Evolutionary conservation across 2,329 filamentous ascomycete species (phyloP).

Genomic region (Ophiocordyceps camponoti-rufipedis): DNA sequence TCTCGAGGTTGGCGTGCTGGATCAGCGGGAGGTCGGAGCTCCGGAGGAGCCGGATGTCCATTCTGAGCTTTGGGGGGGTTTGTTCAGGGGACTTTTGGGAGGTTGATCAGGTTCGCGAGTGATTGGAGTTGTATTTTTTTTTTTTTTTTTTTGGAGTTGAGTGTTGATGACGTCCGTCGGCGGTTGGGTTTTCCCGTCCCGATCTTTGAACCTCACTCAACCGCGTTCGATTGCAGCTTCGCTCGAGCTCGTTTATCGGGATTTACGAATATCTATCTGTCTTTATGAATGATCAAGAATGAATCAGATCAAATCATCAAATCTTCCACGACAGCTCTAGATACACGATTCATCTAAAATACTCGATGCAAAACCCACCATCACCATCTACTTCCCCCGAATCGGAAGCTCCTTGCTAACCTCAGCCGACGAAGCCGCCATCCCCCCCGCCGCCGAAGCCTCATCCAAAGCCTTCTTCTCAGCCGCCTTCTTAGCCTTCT

Average conservation of each 20-base stretch:
- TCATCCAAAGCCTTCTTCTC: constrained; percentile 5
- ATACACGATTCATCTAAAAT: too few relatives aligned
- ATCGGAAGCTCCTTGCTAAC: constrained; percentile 8
- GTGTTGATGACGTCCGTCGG: not conserved
- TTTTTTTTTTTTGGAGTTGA: not conserved
- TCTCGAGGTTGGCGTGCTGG: constrained; percentile 96
- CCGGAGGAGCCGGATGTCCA: constrained; percentile 82
- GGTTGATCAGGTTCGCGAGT: too few relatives aligned
- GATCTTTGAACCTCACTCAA: not conserved
- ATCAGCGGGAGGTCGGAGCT: constrained; percentile 77
- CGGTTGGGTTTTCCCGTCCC: not conserved
- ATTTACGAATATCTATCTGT: too few relatives aligned
- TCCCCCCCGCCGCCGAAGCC: constrained; percentile 4
- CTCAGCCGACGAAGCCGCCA: constrained; percentile 5
- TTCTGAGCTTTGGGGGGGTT: constrained; percentile 15
- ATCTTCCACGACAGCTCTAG: too few relatives aligned
- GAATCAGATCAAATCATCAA: too few relatives aligned
- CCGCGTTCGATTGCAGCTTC: too few relatives aligned
- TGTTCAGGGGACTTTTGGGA: too few relatives aligned
- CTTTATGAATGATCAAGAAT: too few relatives aligned
- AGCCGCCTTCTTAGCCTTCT: constrained; percentile 13
- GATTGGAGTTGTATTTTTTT: not conserved
- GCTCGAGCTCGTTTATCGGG: too few relatives aligned
- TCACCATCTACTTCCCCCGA: constrained; percentile 1
- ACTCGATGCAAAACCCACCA: too few relatives aligned